Conservation (phyloP, 257 asterid species). For the Solanum lycopersicoides region DNA sequence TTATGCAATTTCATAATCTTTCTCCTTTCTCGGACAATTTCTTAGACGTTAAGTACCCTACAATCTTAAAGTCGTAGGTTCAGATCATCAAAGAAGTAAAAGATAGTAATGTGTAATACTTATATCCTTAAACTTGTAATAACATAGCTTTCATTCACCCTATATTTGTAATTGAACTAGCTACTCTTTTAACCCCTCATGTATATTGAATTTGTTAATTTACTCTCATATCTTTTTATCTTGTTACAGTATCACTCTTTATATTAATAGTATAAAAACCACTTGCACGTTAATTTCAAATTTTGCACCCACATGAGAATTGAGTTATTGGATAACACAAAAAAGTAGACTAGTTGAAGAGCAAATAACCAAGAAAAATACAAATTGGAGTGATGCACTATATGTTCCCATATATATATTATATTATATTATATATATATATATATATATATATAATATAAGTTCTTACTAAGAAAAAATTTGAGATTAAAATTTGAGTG, state of each 20-base stretch:
- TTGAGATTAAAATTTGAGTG: background rate
- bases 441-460: no score
- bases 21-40: no score
- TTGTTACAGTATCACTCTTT: background rate
- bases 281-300: constrained; percentile 5
- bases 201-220: background rate
- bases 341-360: background rate
- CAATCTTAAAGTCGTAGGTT: no score
- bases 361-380: background rate
- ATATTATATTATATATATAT: no score
- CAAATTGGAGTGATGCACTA: background rate
- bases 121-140: no score
- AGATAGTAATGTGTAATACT: no score
- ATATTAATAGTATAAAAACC: background rate
- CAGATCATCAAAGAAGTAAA: no score
- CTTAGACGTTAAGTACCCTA: no score
- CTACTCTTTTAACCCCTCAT: background rate
- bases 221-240: background rate
- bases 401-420: background rate
- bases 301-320: background rate
- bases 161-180: no score
- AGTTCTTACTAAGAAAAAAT: accelerated
- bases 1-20: no score
- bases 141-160: no score
- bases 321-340: background rate